Evolutionary conservation across 371 early-diverging fungal species (phyloP), one percentile per base, ranked within the genome.

Genomic region (Mucor saturninus): DNA sequence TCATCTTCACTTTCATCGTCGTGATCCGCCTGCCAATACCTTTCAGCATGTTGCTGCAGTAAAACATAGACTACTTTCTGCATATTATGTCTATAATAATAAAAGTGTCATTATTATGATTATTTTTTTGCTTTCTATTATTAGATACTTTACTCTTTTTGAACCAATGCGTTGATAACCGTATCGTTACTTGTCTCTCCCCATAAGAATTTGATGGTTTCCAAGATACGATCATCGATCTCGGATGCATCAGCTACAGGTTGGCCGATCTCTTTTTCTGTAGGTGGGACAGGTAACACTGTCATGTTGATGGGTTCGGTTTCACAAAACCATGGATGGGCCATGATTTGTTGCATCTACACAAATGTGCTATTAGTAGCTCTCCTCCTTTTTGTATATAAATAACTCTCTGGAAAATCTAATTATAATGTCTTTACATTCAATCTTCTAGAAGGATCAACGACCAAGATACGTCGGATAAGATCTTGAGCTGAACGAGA

Each of bases 401-500:
- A 21, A 21, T 21, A 21, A 21, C 21, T 21, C 21, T 21, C 21
- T n/a, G 0, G n/a, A 35, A 30, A 4, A 30, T 32, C 6, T 38
- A 48, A 28, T 29, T 59, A 28, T 1, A 48, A 21, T 21, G 0
- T 21, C 5, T 54, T 59, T 81, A 85, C 85, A 42, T 71, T 81
- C 2, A 81, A 52, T 42, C 82, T 68, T 45, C 74, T 79, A 2
- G 65, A 64, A 6, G 82, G 79, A 56, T 79, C 77, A 3, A 79
- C 76, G 0, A 79, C 79, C 26, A 81, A 52, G n/a, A 79, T 81
- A 13, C 77, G 75, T 21, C 74, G 77, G 48, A 81, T 79, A 29
- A 81, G 65, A 45, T 94, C 92, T 62, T 87, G 79, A 9, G 92
- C 90, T 9, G 74, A 77, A 2, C 74, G 64, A 49, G 88, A 83